These are phyloP conservation scores for Backusella morwellensis DNA, from an alignment of 192 early-diverging fungal species.

Conservation along the genomic window DNA sequence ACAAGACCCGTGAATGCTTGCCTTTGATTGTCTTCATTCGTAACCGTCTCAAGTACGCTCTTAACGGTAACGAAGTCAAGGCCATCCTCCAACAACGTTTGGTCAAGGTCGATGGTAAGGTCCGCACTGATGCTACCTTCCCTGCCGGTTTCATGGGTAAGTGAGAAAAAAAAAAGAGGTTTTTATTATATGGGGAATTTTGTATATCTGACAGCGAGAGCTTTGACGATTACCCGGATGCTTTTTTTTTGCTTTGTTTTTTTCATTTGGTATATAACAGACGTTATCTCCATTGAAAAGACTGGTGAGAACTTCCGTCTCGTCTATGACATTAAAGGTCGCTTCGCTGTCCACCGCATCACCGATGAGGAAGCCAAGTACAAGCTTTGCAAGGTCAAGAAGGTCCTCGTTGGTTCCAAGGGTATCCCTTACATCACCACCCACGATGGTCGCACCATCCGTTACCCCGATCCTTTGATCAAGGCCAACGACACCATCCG, in stretches of 20 bases:
- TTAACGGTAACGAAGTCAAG: constrained; percentile 96
- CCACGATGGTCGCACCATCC: constrained; percentile 99
- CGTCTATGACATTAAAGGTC: constrained; percentile 99
- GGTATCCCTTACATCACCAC: constrained; percentile 96
- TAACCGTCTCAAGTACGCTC: constrained; percentile 99
- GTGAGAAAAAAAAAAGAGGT: constrained; percentile 21
- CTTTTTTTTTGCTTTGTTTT: constrained; percentile 17
- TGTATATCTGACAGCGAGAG: constrained; percentile 19
- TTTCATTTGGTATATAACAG: constrained; percentile 38
- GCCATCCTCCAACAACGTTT: constrained; percentile 97
- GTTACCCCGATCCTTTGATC: constrained; percentile 99
- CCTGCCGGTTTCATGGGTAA: constrained; percentile 97
- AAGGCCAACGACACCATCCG: constrained; percentile 99
- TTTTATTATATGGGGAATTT: not conserved
- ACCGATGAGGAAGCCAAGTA: constrained; percentile 98
- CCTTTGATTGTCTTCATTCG: constrained; percentile 98
- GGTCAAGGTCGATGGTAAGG: constrained; percentile 99
- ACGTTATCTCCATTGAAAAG: constrained; percentile 91
- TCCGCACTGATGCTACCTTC: constrained; percentile 94
- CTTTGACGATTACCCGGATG: constrained; percentile 35
- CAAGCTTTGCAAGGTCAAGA: constrained; percentile 99
- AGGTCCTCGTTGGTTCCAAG: constrained; percentile 92
- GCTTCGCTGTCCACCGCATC: constrained; percentile 99
- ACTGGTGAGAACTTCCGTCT: constrained; percentile 99
- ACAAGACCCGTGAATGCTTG: constrained; percentile 99